Evolutionary conservation across 306 rosid species (phyloP), one percentile per base, ranked within the genome.

Genomic region (Spatholobus suberectus): DNA sequence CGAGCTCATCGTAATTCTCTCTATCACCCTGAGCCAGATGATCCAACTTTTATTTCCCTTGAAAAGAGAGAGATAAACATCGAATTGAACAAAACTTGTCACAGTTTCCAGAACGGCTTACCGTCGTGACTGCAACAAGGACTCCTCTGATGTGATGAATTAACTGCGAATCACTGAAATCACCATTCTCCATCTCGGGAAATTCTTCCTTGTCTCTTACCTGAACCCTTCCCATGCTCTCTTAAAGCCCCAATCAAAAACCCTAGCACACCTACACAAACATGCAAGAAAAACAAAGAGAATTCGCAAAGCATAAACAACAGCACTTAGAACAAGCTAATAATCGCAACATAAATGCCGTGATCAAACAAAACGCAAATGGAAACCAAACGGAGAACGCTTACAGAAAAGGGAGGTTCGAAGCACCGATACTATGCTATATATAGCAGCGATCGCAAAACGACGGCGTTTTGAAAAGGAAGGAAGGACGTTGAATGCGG

Each of bases 1-100:
- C 85, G 68, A 90, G 92, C 47, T 88, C 87, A n/a, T 80, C 82
- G 17, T 92, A 92, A 44, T 88, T 85, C 15, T 83, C 94, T 17
- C 47, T 82, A 46, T 86, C 79, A 58, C 88, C 94, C 95, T 91
- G 82, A 70, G 52, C 47, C 83, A 72, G 15, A 66, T 17, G 71
- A 80, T 32, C 32, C 27, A 79, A 18, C 12, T 2, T 51, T 38
- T 14, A 78, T 15, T 52, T 20, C 11, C 37, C 54, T 54, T 5
- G 0, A 29, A 35, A 65, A 32, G 3, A 11, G 3, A 8, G 5
- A 61, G 0, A 18, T 0, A 57, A 17, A n/a, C 4, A 32, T 29
- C 7, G 0, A 79, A 73, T 58, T 37, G 24, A 57, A 54, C 43
- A 26, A 40, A 79, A 27, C 9, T n/a, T 10, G 27, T 8, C 6